A percentile compares a stretch with the other conserved stretches of the same genome.
Evolutionary conservation across 1,139 yeast species (phyloP).

Genomic region (Geotrichum citri-aurantii): DNA sequence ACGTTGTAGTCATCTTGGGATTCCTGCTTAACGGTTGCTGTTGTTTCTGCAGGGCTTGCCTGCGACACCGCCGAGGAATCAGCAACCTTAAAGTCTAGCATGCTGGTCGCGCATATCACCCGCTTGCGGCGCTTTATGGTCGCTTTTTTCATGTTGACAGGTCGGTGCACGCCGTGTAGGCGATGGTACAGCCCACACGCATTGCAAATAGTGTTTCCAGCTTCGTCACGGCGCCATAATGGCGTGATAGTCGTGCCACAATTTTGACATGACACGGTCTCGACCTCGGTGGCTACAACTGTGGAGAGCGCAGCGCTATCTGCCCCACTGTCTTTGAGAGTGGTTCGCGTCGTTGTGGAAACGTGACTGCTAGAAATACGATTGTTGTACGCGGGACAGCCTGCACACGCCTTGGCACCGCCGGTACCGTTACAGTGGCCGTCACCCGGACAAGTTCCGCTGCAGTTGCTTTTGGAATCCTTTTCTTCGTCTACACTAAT

Average conservation of each 20-base stretch:
- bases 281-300: constrained; percentile 24
- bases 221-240: constrained; percentile 80
- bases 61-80: not conserved
- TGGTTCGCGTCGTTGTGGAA: not conserved
- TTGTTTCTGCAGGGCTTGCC: not conserved
- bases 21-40: not conserved
- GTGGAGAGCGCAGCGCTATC: not conserved
- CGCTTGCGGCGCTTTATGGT: constrained; percentile 73
- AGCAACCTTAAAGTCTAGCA: not conserved
- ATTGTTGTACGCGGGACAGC: constrained; percentile 79
- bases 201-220: constrained; percentile 77
- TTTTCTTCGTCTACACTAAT: not conserved
- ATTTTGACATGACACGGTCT: constrained; percentile 66
- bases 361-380: constrained; percentile 31
- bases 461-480: not conserved
- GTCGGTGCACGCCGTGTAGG: constrained; percentile 74
- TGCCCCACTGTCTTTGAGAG: not conserved
- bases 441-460: constrained; percentile 74
- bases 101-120: not conserved
- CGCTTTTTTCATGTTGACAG: constrained; percentile 64
- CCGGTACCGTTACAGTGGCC: constrained; percentile 87
- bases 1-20: not conserved
- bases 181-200: constrained; percentile 81
- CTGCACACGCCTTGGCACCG: constrained; percentile 70
- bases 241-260: constrained; percentile 84